Conservation (phyloP, 1,284 basidiomycete species). For the Athelia psychrophila region DNA sequence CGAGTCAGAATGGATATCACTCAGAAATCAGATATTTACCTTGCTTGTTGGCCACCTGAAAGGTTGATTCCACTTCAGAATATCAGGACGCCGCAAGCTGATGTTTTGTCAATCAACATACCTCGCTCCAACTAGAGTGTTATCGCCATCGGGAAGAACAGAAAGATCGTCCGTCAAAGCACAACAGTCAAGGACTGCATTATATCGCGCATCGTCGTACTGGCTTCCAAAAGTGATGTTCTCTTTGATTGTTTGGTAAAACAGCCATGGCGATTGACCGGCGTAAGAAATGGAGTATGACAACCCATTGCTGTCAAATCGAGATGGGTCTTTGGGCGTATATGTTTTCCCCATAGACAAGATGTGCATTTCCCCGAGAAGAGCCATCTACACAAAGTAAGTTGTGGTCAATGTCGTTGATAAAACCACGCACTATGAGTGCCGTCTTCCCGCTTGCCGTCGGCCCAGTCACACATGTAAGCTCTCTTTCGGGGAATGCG, state of each 20-base stretch:
- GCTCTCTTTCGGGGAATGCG: constrained; percentile 55
- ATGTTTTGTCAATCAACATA: constrained; percentile 7
- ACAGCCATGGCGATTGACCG: constrained; percentile 84
- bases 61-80: constrained; percentile 24
- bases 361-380: constrained; percentile 62
- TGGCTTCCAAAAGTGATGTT: constrained; percentile 61
- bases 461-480: constrained; percentile 55
- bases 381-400: constrained; percentile 46
- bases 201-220: constrained; percentile 50
- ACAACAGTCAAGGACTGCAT: constrained; percentile 53
- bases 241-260: constrained; percentile 45
- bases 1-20: constrained; percentile 14
- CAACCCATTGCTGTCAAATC: constrained; percentile 60
- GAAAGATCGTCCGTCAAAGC: constrained; percentile 62
- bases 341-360: constrained; percentile 46
- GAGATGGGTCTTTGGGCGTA: constrained; percentile 61
- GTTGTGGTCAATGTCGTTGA: constrained; percentile 3
- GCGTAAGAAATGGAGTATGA: constrained; percentile 80
- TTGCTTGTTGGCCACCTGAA: constrained; percentile 36
- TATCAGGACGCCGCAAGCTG: not conserved
- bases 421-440: constrained; percentile 43
- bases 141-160: constrained; percentile 60
- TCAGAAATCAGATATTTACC: constrained; percentile 11
- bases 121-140: constrained; percentile 33
- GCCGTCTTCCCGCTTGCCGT: constrained; percentile 77